These are phyloP conservation scores for Symbiodinium natans DNA, from an alignment of 73 alveolate genomes.

Conservation along the genomic window DNA sequence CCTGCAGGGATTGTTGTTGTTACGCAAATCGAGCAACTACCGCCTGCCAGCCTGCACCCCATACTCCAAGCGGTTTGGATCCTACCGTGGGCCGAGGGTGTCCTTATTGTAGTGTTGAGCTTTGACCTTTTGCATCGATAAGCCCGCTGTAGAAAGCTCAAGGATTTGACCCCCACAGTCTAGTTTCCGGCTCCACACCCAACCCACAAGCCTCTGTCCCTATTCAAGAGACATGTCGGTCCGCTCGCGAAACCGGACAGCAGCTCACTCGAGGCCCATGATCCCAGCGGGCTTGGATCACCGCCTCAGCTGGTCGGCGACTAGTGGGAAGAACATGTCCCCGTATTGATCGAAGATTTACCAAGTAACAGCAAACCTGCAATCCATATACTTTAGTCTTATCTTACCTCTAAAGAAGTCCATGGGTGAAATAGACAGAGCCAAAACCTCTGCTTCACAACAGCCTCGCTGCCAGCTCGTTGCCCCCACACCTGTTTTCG, in stretches of 20 bases:
- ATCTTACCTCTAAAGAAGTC: neutral
- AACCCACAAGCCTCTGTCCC: neutral
- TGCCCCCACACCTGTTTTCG: constrained; percentile 1
- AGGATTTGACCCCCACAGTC: neutral
- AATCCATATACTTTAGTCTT: neutral
- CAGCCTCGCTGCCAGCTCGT: neutral
- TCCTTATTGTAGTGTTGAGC: no score
- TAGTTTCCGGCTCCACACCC: neutral
- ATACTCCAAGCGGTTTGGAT: no score
- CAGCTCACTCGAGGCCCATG: neutral
- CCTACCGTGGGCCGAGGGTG: neutral
- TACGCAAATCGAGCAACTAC: no score
- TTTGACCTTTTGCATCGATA: no score
- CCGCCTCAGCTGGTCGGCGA: neutral
- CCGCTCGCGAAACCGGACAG: neutral
- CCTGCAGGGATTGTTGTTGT: neutral
- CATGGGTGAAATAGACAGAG: neutral
- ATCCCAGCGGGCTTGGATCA: constrained; percentile 18
- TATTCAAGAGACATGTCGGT: neutral
- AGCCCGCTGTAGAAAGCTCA: no score
- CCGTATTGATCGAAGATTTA: neutral
- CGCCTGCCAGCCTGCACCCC: no score
- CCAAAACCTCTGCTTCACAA: neutral
- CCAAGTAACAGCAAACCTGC: neutral
- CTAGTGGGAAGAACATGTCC: neutral